Evolutionary conservation across 108 stramenopile species (phyloP).

Genomic region (Skeletonema menzelii): DNA sequence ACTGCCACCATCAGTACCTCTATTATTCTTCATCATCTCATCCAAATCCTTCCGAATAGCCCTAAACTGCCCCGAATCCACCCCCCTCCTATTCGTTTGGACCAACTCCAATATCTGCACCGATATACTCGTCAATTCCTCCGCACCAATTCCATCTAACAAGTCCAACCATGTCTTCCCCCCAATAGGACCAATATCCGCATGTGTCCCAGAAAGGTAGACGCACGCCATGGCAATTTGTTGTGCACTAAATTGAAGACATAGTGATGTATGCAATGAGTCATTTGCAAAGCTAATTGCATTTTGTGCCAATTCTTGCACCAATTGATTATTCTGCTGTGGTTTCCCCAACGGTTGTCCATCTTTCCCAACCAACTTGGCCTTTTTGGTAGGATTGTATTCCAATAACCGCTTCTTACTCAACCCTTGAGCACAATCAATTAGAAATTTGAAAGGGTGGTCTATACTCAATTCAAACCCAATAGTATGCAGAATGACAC

Average conservation of each 20-base stretch:
- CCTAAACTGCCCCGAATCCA: conserved; percentile 29
- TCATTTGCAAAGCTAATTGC: conserved; percentile 89
- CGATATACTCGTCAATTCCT: conserved; percentile 24
- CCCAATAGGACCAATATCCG: conserved; percentile 47
- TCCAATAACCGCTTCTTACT: conserved; percentile 56
- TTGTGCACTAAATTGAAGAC: conserved; percentile 69
- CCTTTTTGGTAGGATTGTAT: conserved; percentile 31
- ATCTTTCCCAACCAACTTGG: background rate
- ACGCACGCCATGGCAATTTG: conserved; percentile 74
- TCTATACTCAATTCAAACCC: conserved; percentile 84
- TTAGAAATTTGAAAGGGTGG: conserved; percentile 87
- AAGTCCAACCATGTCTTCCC: conserved; percentile 60
- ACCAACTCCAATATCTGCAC: conserved; percentile 39
- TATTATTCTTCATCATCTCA: conserved; percentile 10
- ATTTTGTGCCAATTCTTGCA: conserved; percentile 72
- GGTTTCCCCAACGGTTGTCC: background rate
- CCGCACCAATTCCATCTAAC: conserved; percentile 40
- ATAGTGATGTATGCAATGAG: conserved; percentile 80
- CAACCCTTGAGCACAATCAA: conserved; percentile 62
- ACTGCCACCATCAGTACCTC: background rate
- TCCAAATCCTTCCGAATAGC: conserved; percentile 37
- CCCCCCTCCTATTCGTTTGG: conserved; percentile 17
- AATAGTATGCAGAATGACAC: conserved; percentile 88
- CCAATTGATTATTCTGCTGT: conserved; percentile 52
- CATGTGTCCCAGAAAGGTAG: conserved; percentile 70